These are phyloP conservation scores for Pulicaria dysenterica DNA, from an alignment of 129 eudicot genomes.

Conservation along the genomic window DNA sequence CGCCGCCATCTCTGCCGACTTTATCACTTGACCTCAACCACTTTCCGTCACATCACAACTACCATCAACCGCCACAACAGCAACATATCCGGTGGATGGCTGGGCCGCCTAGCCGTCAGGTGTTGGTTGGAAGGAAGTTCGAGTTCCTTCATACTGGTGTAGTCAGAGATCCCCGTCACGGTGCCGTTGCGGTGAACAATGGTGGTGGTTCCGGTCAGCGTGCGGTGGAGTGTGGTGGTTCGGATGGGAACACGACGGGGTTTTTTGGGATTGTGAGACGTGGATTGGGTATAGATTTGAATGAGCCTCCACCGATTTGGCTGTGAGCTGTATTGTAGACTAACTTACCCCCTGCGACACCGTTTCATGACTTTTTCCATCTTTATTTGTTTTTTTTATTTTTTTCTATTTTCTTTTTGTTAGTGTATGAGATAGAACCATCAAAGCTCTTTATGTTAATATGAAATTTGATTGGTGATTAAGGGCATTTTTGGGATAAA, in stretches of 20 bases:
- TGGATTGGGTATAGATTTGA: constrained; percentile 81
- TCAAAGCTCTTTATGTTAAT: constrained; percentile 34
- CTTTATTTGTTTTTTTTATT: background rate
- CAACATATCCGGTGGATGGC: constrained; percentile 41
- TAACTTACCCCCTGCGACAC: constrained; percentile 18
- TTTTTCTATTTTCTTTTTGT: background rate
- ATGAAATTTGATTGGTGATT: constrained; percentile 30
- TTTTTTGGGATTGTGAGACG: constrained; percentile 61
- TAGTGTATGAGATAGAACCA: constrained; percentile 19
- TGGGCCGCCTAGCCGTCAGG: constrained; percentile 42
- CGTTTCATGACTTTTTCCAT: constrained; percentile 7
- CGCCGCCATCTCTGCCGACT: constrained; percentile 44
- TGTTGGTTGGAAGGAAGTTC: constrained; percentile 31
- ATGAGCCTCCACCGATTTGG: constrained; percentile 87
- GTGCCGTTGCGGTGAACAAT: background rate
- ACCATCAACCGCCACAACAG: constrained; percentile 21
- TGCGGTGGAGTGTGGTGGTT: constrained; percentile 22
- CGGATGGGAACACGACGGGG: constrained; percentile 33
- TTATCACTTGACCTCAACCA: constrained; percentile 58
- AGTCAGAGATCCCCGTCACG: constrained; percentile 18
- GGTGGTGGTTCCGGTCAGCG: constrained; percentile 25
- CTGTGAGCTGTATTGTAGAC: constrained; percentile 35
- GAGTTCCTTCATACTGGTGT: constrained; percentile 44
- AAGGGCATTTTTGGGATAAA: background rate
- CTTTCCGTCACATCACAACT: constrained; percentile 45